A percentile compares a stretch with the other conserved stretches of the same genome.
phyloP scores from a whole-genome alignment of 1,139 yeast genomes.

The Lodderomyces oxycetoniae region DNA sequence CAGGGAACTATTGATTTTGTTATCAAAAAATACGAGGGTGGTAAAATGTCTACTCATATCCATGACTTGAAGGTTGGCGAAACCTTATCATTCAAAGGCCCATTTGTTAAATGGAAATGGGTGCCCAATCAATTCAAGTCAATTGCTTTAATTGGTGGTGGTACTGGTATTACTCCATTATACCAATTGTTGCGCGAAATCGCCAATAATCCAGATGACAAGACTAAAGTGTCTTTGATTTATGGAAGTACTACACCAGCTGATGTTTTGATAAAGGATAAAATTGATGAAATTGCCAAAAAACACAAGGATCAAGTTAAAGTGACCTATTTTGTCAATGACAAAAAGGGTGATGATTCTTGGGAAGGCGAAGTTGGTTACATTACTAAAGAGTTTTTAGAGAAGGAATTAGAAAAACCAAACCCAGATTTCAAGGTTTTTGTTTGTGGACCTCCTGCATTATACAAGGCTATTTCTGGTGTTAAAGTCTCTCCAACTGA shows the following conservation, averaged over 20 bases:
- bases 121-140: conserved; percentile 73
- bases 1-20: conserved; percentile 77
- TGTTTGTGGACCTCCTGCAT: conserved; percentile 86
- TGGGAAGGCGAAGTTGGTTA: conserved; percentile 86
- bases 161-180: conserved; percentile 95
- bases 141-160: conserved; percentile 91
- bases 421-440: conserved; percentile 64
- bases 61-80: conserved; percentile 71
- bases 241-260: conserved; percentile 77
- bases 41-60: conserved; percentile 79
- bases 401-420: conserved; percentile 62
- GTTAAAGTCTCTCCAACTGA: conserved; percentile 78
- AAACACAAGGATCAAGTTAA: conserved; percentile 63
- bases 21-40: conserved; percentile 78
- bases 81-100: conserved; percentile 89
- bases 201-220: conserved; percentile 68
- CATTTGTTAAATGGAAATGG: conserved; percentile 90
- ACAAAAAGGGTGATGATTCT: conserved; percentile 49
- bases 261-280: conserved; percentile 76
- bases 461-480: conserved; percentile 57
- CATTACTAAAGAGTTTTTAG: conserved; percentile 72
- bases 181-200: conserved; percentile 83
- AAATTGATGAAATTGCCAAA: conserved; percentile 64
- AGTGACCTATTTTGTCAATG: conserved; percentile 68
- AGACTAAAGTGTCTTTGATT: conserved; percentile 64